Evolutionary conservation across 768 basidiomycete genomes (phyloP).

Genomic region (Lentinus brumalis): DNA sequence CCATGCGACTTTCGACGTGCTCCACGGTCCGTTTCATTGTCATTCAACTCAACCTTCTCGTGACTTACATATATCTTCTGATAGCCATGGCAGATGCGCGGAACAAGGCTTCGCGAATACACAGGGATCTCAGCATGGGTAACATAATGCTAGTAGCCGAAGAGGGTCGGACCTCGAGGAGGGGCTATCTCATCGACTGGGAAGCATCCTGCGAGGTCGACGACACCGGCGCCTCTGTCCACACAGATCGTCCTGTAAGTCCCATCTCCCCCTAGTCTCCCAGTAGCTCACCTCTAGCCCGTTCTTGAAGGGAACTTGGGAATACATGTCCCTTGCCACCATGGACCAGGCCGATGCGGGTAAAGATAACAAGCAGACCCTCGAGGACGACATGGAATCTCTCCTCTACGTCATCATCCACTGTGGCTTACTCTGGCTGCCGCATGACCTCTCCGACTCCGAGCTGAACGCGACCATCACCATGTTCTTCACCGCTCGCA

Average conservation of each 20-base stretch:
- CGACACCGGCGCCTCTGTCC: neutral
- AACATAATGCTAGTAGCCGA: neutral
- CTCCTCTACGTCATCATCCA: constrained; percentile 10
- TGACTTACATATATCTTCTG: neutral
- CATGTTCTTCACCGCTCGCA: no score
- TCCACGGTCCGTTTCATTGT: neutral
- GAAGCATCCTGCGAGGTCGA: neutral
- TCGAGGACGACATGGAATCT: constrained; percentile 17
- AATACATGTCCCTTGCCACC: constrained; percentile 5
- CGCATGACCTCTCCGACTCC: neutral
- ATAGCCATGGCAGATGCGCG: neutral
- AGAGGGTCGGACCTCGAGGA: neutral
- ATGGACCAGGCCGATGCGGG: neutral
- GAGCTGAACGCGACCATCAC: no score
- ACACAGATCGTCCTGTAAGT: neutral
- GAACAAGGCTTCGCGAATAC: neutral
- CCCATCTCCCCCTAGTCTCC: neutral
- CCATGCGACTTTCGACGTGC: neutral
- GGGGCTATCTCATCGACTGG: constrained; percentile 3
- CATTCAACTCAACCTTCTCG: neutral
- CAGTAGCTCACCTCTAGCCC: neutral
- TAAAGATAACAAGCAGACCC: neutral
- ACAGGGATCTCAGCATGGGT: neutral
- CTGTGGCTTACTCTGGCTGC: constrained; percentile 3
- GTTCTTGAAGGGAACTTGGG: constrained; percentile 7